Evolutionary conservation across 257 asterid species (phyloP).

Genomic region (Striga asiatica): DNA sequence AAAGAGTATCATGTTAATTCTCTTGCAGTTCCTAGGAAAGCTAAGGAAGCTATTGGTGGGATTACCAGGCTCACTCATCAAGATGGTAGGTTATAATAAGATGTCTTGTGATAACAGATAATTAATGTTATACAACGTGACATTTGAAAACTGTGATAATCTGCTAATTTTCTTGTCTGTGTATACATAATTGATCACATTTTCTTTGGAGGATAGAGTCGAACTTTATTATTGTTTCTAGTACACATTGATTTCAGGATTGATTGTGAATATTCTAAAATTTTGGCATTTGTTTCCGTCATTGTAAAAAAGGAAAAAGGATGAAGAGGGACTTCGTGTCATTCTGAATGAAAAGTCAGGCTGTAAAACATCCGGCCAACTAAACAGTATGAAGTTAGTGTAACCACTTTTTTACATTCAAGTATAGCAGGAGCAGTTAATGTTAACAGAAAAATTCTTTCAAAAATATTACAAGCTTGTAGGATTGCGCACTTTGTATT

Average conservation of each 20-base stretch:
- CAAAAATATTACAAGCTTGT: not conserved
- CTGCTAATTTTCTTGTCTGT: conserved; percentile 1
- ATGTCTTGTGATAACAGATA: conserved; percentile 1
- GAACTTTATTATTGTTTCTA: not conserved
- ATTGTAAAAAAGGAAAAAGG: not conserved
- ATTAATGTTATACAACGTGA: conserved; percentile 4
- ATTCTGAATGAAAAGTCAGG: not conserved
- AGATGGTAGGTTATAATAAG: conserved; percentile 47
- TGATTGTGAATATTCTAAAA: not conserved
- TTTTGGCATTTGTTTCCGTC: not conserved
- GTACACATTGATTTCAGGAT: not conserved
- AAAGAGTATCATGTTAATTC: conserved; percentile 90
- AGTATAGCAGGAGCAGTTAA: not conserved
- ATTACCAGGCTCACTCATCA: conserved; percentile 80
- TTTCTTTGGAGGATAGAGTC: not conserved
- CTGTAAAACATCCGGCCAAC: not conserved
- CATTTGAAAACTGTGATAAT: not conserved
- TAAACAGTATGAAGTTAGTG: not conserved
- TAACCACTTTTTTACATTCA: not conserved
- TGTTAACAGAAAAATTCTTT: not conserved
- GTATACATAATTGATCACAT: not conserved
- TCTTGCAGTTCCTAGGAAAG: conserved; percentile 97
- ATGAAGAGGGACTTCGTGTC: no score
- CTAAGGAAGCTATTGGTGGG: conserved; percentile 99
- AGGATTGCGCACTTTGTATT: not conserved